Evolutionary conservation across 768 basidiomycete genomes (phyloP), one percentile per base, ranked within the genome.

Genomic region (Leucosporidium creatinivorum): DNA sequence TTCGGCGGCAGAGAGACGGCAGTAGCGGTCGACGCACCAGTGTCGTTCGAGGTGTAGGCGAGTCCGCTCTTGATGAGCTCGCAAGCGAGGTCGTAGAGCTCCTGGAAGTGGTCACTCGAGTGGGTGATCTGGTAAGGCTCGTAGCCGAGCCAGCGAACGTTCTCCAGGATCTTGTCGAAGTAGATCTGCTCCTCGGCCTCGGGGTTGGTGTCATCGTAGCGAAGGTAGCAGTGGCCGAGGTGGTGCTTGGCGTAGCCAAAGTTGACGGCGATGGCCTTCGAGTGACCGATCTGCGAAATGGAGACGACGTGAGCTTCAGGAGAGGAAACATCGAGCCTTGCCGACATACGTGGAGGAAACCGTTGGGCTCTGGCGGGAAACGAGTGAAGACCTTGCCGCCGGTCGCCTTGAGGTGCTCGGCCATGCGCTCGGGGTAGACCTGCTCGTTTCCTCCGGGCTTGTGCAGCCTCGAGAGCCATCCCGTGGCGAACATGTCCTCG

Each of bases 121-220:
- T 98, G 98, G 6, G 96, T 98, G 82, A 99, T 93, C 79, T 91
- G 91, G 90, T 89, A 98, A 5, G 96, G 96, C 77, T 98, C 94
- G 75, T 85, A 99, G 1, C 96, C 96, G 25, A 99, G 83, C 96
- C 96, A 99, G 70, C 93, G 84, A 47, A 98, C 84, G 75, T 88
- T 91, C 80, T 97, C 93, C 76, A 98, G 80, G 65, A 98, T 97
- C 68, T 89, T 94, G 77, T 94, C 93, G 73, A 98, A 98, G 79
- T 96, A 99, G 71, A 85, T 82, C 47, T 85, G 92, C 80, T 99
- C 96, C 78, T 99, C 96, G 66, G 92, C 92, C 79, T 96, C 93
- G 0, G 96, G 96, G 78, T 99, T 99, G 39, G 96, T 99, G 78
- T 99, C 96, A 77, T 99, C 96, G 75, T 90, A 99, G 64, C 96